Conservation (phyloP, 495 filamentous ascomycete genomes). For the Penicillium pancosmium region DNA sequence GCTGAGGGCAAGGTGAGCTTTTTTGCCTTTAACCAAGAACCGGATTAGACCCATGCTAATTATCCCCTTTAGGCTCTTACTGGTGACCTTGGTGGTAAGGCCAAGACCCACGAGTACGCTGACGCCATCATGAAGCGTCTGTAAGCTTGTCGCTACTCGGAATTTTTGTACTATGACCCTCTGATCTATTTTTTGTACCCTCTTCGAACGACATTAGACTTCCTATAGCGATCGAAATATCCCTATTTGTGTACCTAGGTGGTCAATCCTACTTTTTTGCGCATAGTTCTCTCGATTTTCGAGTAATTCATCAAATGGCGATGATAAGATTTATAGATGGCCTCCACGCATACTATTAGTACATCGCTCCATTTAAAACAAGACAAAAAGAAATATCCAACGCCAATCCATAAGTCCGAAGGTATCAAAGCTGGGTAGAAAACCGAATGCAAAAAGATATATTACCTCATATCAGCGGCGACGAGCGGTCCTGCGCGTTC, state of each 20-base stretch:
- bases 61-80: conserved; percentile 64
- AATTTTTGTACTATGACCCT: conserved; percentile 45
- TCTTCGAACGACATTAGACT: conserved; percentile 49
- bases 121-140: conserved; percentile 85
- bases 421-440: conserved; percentile 31
- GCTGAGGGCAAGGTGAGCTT: conserved; percentile 83
- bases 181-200: conserved; percentile 38
- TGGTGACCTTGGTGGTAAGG: conserved; percentile 90
- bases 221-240: conserved; percentile 49
- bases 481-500: conserved; percentile 39
- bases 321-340: neutral
- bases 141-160: conserved; percentile 47
- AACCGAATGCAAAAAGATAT: neutral
- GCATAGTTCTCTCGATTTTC: neutral
- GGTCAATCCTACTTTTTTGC: conserved; percentile 13
- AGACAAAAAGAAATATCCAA: conserved; percentile 10
- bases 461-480: conserved; percentile 30
- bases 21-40: neutral
- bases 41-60: conserved; percentile 18
- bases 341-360: neutral
- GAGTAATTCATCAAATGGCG: neutral
- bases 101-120: conserved; percentile 91
- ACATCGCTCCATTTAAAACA: neutral
- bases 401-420: conserved; percentile 20
- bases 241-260: conserved; percentile 37